Evolutionary conservation across 2,329 filamentous ascomycete species (phyloP).

Genomic region (Metarhizium rileyi): DNA sequence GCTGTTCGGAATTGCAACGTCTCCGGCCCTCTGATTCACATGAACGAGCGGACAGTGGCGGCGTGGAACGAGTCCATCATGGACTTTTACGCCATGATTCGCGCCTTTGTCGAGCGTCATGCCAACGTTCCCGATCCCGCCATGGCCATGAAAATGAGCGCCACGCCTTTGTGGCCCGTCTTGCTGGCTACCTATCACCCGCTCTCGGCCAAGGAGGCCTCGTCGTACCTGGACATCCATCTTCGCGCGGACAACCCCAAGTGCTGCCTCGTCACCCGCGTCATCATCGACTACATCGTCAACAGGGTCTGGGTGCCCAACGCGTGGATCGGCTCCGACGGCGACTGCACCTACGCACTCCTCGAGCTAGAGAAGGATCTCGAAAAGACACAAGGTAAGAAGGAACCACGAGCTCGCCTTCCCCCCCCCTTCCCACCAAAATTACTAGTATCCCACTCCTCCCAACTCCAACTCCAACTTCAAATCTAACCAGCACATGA

Average conservation of each 20-base stretch:
- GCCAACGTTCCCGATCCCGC: conserved; percentile 22
- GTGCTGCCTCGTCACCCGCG: conserved; percentile 31
- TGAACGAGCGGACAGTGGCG: conserved; percentile 23
- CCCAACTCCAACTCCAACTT: too few species aligned
- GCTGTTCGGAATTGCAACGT: conserved; percentile 11
- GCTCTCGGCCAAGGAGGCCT: conserved; percentile 26
- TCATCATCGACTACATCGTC: conserved; percentile 33
- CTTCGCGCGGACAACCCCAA: conserved; percentile 29
- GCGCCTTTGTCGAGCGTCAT: conserved; percentile 25
- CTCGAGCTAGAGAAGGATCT: conserved; percentile 27
- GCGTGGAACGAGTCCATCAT: conserved; percentile 27
- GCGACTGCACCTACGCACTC: conserved; percentile 23
- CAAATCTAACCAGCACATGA: too few species aligned
- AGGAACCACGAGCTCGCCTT: background rate
- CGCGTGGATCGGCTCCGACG: conserved; percentile 28
- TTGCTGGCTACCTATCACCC: conserved; percentile 28
- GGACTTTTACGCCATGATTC: conserved; percentile 26
- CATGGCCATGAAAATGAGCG: conserved; percentile 17
- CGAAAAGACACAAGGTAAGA: conserved; percentile 24
- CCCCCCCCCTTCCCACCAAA: too few species aligned
- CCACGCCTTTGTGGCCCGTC: conserved; percentile 25
- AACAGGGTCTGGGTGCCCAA: conserved; percentile 30
- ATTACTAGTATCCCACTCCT: background rate
- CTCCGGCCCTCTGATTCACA: conserved; percentile 22
- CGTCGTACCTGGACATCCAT: conserved; percentile 31